These are phyloP conservation scores for Lignosus rhinocerotis DNA, from an alignment of 1,284 basidiomycete species.

Conservation along the genomic window DNA sequence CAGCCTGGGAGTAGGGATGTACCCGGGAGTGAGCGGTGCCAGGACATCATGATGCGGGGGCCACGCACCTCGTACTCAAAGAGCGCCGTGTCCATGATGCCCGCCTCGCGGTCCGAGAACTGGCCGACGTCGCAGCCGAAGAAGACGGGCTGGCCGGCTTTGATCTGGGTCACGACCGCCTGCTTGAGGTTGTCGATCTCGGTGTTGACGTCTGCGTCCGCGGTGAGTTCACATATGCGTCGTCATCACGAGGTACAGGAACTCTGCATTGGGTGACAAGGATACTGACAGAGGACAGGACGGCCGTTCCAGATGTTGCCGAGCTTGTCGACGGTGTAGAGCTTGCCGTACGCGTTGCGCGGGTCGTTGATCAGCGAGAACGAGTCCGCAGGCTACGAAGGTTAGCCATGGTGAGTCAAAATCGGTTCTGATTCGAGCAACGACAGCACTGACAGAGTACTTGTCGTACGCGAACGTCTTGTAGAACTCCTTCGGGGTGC, in stretches of 20 bases:
- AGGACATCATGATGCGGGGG: constrained; percentile 37
- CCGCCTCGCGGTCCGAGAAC: constrained; percentile 66
- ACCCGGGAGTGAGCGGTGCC: background rate
- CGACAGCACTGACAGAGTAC: constrained; percentile 50
- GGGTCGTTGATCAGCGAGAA: constrained; percentile 97
- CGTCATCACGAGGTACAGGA: background rate
- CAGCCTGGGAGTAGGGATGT: constrained; percentile 33
- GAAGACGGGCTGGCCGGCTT: constrained; percentile 90
- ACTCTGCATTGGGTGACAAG: background rate
- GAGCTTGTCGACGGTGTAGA: constrained; percentile 93
- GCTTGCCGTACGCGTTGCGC: constrained; percentile 76
- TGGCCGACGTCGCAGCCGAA: constrained; percentile 92
- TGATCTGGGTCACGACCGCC: constrained; percentile 82
- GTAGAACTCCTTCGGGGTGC: constrained; percentile 83
- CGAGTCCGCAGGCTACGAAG: constrained; percentile 51
- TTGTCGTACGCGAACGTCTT: constrained; percentile 45
- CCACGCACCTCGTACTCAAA: constrained; percentile 68
- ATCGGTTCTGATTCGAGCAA: background rate
- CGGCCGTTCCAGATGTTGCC: constrained; percentile 91
- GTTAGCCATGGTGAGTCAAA: background rate
- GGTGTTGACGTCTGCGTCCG: constrained; percentile 81
- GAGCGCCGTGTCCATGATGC: constrained; percentile 86
- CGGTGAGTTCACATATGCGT: background rate
- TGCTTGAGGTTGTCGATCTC: constrained; percentile 80
- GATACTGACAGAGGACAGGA: constrained; percentile 74